Evolutionary conservation across 768 basidiomycete genomes (phyloP).

Genomic region (Tulasnella sp.): DNA sequence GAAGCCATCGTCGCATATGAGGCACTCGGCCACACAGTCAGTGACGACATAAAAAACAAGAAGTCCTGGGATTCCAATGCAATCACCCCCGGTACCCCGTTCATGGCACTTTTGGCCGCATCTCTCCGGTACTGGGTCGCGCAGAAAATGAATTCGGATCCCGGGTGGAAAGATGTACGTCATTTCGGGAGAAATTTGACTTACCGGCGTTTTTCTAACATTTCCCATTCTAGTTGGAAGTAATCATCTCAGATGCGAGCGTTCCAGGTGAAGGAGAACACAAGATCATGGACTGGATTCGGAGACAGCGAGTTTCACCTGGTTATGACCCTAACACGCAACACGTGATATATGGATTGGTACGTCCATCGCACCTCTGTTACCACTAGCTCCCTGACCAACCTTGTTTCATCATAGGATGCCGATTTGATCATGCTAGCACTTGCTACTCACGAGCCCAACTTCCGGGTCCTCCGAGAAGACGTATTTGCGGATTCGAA

Average conservation of each 20-base stretch:
- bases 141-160: slow-evolving; percentile 87
- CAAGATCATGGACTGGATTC: slow-evolving; percentile 98
- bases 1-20: slow-evolving; percentile 82
- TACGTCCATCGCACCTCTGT: slow-evolving; percentile 34
- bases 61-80: slow-evolving; percentile 96
- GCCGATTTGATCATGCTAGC: slow-evolving; percentile 99
- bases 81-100: slow-evolving; percentile 95
- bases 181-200: not conserved
- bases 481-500: slow-evolving; percentile 91
- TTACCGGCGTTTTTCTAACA: not conserved
- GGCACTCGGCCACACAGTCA: slow-evolving; percentile 86
- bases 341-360: slow-evolving; percentile 96
- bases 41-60: slow-evolving; percentile 74
- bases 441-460: slow-evolving; percentile 95
- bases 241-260: slow-evolving; percentile 92
- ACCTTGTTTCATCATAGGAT: slow-evolving; percentile 48
- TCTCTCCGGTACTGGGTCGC: slow-evolving; percentile 95
- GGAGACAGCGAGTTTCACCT: slow-evolving; percentile 76
- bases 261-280: slow-evolving; percentile 99
- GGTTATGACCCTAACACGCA: slow-evolving; percentile 92
- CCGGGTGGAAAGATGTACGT: slow-evolving; percentile 88
- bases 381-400: slow-evolving; percentile 8
- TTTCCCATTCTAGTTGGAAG: slow-evolving; percentile 57
- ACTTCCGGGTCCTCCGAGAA: slow-evolving; percentile 94
- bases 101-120: slow-evolving; percentile 86